phyloP scores from a whole-genome alignment of 169 alveolate species.

The Pseudocohnilembus persalinus region DNA sequence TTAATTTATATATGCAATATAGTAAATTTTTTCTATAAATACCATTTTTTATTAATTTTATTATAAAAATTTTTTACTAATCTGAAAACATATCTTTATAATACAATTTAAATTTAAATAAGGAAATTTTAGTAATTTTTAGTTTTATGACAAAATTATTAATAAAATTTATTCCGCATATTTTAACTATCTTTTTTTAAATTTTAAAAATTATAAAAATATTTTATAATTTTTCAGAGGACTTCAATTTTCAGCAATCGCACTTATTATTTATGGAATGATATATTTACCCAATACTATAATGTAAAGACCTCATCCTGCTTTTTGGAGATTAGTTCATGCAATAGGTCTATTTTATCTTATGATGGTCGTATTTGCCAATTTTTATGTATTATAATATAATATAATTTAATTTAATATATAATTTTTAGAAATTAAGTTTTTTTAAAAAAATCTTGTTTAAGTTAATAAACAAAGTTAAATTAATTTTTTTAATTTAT shows the following conservation, averaged over 20 bases:
- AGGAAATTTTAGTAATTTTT: neutral
- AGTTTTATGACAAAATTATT: neutral
- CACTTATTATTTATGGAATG: conserved; percentile 22
- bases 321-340: conserved; percentile 70
- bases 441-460: no score
- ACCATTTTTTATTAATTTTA: no score
- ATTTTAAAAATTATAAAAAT: neutral
- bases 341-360: conserved; percentile 49
- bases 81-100: neutral
- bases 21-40: no score
- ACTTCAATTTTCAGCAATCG: conserved; percentile 19
- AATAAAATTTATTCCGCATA: neutral
- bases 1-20: no score
- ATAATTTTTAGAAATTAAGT: no score
- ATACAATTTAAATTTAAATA: neutral
- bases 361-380: conserved; percentile 23
- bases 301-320: conserved; percentile 76
- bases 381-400: conserved; percentile 28
- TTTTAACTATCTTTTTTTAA: neutral
- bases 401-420: no score
- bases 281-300: conserved; percentile 37
- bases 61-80: neutral
- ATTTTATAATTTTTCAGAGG: conserved; percentile 7
- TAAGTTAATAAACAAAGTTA: conserved; percentile 29
- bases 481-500: conserved; percentile 12